phyloP scores from a whole-genome alignment of 2,329 filamentous ascomycete genomes.

The Chrysosporium keratinophilum region DNA sequence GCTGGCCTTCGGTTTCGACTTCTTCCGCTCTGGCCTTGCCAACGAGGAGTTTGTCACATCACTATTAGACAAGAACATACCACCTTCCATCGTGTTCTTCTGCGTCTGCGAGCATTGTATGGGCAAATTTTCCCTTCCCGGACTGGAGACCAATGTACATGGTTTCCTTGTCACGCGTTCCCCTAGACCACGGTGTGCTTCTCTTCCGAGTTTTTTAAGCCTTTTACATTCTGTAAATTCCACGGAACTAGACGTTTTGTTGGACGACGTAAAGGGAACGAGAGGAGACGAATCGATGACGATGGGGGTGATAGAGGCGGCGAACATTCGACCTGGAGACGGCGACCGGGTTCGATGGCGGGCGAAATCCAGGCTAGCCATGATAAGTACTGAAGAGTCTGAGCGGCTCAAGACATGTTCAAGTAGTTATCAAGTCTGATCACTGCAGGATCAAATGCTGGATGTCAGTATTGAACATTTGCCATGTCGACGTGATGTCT shows the following conservation, averaged over 20 bases:
- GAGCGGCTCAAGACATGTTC: not conserved
- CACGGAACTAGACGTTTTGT: not conserved
- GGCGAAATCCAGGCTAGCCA: not conserved
- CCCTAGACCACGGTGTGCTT: not conserved
- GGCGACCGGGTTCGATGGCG: constrained; percentile 4
- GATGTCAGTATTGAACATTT: too few relatives aligned
- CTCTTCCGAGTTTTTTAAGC: not conserved
- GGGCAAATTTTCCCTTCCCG: constrained; percentile 12
- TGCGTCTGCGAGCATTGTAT: not conserved
- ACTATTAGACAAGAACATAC: not conserved
- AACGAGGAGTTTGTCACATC: not conserved
- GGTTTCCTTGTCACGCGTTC: not conserved
- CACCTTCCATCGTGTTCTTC: not conserved
- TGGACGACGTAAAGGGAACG: not conserved
- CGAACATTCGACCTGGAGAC: constrained; percentile 8
- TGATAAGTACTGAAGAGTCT: not conserved
- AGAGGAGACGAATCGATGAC: constrained; percentile 4
- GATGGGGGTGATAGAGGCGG: constrained; percentile 7
- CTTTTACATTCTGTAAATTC: not conserved
- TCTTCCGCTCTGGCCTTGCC: not conserved
- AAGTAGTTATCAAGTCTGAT: not conserved
- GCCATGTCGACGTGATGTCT: not conserved
- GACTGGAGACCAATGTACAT: not conserved
- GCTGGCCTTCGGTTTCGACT: constrained; percentile 16
- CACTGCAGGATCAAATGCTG: too few relatives aligned